Conservation (phyloP, 495 filamentous ascomycete species). For the Xylaria palmicola region DNA sequence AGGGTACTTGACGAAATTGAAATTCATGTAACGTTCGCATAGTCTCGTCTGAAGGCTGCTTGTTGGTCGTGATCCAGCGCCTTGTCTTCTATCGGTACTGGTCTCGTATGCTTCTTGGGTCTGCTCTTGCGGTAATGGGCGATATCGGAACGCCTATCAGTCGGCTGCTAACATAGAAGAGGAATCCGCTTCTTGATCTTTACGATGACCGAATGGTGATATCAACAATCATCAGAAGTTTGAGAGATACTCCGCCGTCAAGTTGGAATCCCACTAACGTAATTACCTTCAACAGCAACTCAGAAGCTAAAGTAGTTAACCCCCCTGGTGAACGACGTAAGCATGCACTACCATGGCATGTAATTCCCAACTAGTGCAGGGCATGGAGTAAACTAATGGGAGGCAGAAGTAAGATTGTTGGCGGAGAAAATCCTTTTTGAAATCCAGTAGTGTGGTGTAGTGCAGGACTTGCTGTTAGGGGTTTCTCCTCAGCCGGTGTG, state of each 20-base stretch:
- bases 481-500: background rate
- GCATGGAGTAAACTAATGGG: background rate
- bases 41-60: background rate
- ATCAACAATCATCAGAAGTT: background rate
- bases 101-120: background rate
- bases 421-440: conserved; percentile 2
- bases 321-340: background rate
- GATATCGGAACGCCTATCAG: background rate
- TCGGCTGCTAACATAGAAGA: background rate
- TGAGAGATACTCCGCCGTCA: background rate
- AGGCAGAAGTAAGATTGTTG: conserved; percentile 7
- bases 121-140: background rate
- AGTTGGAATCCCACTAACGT: background rate
- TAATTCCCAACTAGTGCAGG: background rate
- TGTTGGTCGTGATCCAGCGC: background rate
- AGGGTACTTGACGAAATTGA: background rate
- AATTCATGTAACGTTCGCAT: background rate
- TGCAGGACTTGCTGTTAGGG: background rate
- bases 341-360: background rate
- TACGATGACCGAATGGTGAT: background rate
- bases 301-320: background rate
- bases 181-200: background rate
- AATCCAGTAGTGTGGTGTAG: background rate
- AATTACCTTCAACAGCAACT: background rate
- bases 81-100: no score